Conservation (phyloP, 257 asterid species). For the Solanum tarijense region DNA sequence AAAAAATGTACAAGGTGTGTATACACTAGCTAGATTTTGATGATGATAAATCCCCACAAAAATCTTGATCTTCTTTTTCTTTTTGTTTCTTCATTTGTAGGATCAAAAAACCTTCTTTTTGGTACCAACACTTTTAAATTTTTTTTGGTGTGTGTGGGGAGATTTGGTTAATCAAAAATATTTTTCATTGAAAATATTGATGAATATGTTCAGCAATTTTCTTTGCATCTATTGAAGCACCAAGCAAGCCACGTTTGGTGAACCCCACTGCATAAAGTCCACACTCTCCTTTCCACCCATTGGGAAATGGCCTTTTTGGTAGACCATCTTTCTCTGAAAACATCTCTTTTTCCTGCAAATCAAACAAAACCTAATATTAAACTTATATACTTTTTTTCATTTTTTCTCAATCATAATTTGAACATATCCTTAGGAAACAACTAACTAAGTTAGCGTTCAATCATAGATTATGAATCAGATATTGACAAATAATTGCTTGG, state of each 20-base stretch:
- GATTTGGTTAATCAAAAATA: neutral
- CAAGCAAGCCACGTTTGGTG: slow-evolving; percentile 96
- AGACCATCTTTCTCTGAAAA: slow-evolving; percentile 80
- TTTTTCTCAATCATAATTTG: neutral
- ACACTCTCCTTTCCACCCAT: slow-evolving; percentile 89
- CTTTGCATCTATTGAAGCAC: slow-evolving; percentile 90
- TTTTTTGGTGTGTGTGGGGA: neutral
- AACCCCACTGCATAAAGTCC: slow-evolving; percentile 95
- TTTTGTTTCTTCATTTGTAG: neutral
- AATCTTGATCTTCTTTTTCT: neutral
- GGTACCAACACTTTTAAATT: neutral
- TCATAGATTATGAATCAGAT: neutral
- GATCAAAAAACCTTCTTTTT: neutral
- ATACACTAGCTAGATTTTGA: neutral
- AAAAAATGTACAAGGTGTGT: slow-evolving; percentile 11
- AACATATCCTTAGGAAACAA: neutral
- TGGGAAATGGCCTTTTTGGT: slow-evolving; percentile 82
- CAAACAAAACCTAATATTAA: neutral
- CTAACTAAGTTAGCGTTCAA: neutral
- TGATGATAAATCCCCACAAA: slow-evolving; percentile 4
- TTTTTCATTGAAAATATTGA: neutral
- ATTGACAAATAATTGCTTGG: neutral
- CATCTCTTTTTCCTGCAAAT: slow-evolving; percentile 59
- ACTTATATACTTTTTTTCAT: neutral
- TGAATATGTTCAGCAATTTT: slow-evolving; percentile 61